A percentile compares a stretch with the other conserved stretches of the same genome.
Evolutionary conservation across 192 early-diverging fungal species (phyloP).

Genomic region (Endogone sp.): DNA sequence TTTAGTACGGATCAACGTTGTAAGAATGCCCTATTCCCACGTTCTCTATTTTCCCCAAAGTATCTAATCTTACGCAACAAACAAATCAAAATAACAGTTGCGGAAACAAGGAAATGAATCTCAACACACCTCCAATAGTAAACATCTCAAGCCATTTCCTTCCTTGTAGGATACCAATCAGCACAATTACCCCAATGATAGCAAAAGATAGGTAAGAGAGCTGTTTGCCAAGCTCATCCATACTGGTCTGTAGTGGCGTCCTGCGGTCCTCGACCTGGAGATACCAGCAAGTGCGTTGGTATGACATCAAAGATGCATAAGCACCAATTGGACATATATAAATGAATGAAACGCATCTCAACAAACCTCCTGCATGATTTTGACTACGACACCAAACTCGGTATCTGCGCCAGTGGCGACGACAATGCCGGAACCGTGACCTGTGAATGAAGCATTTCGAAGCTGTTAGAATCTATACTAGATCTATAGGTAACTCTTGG

Average conservation of each 20-base stretch:
- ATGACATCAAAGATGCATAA: not conserved
- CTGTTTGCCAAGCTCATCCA: slow-evolving; percentile 91
- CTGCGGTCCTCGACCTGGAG: slow-evolving; percentile 73
- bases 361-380: slow-evolving; percentile 84
- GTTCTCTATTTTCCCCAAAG: not conserved
- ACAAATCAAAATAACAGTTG: not conserved
- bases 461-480: not conserved
- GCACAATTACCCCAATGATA: slow-evolving; percentile 78
- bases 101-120: too few species aligned
- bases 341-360: slow-evolving; percentile 1
- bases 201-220: slow-evolving; percentile 82
- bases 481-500: too few species aligned
- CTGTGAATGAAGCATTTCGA: slow-evolving; percentile 12
- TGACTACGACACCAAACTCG: slow-evolving; percentile 93
- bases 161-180: slow-evolving; percentile 87
- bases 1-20: too few species aligned
- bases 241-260: slow-evolving; percentile 91
- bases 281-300: not conserved
- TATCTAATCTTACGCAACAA: not conserved
- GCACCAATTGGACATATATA: too few species aligned
- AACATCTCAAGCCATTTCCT: slow-evolving; percentile 94
- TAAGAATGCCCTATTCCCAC: too few species aligned
- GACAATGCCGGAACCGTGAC: slow-evolving; percentile 86
- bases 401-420: slow-evolving; percentile 86
- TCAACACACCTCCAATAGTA: slow-evolving; percentile 70